phyloP scores from a whole-genome alignment of 1,139 yeast species.

The Yamadazyma pseudoaaseri region DNA sequence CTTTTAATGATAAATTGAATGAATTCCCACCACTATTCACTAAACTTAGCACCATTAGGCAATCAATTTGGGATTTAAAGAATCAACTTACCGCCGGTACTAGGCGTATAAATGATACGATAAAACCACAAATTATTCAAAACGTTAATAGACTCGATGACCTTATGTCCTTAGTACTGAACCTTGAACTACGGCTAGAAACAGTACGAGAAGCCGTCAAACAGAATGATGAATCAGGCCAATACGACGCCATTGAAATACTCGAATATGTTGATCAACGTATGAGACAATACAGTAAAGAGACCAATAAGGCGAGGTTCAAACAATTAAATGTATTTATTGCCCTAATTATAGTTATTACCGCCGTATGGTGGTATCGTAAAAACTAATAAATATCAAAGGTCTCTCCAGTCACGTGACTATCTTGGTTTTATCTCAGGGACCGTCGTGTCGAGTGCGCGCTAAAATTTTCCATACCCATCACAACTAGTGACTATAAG shows the following conservation, averaged over 20 bases:
- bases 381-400: too few relatives aligned
- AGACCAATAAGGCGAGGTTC: constrained; percentile 25
- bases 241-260: constrained; percentile 29
- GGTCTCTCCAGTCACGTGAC: neutral
- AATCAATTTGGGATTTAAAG: constrained; percentile 11
- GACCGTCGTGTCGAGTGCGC: too few relatives aligned
- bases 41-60: constrained; percentile 7
- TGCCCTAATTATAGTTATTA: constrained; percentile 1
- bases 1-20: neutral
- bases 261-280: constrained; percentile 32
- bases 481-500: neutral
- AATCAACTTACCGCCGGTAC: constrained; percentile 5
- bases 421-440: too few relatives aligned
- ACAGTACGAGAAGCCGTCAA: constrained; percentile 24
- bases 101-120: constrained; percentile 17
- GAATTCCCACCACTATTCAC: constrained; percentile 11
- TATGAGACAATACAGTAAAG: constrained; percentile 26
- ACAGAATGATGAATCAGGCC: constrained; percentile 24
- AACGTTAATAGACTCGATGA: constrained; percentile 30
- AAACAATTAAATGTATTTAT: constrained; percentile 20
- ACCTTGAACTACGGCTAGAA: constrained; percentile 28
- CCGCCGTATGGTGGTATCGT: neutral
- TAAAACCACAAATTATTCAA: constrained; percentile 26
- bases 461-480: too few relatives aligned
- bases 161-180: constrained; percentile 24